phyloP scores from a whole-genome alignment of 257 asterid species.

The Nicotiana otophora region DNA sequence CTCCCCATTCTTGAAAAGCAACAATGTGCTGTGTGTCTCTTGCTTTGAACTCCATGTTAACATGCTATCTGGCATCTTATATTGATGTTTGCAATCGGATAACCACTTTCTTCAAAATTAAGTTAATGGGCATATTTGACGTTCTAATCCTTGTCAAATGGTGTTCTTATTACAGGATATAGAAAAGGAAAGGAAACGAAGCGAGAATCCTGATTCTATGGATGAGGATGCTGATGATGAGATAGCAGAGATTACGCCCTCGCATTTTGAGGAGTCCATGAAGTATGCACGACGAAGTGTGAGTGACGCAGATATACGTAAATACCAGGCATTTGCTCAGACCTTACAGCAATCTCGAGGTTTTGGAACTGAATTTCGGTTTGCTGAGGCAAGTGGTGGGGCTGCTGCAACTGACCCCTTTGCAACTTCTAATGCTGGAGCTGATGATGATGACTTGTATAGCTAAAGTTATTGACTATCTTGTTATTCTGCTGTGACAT shows the following conservation, averaged over 20 bases:
- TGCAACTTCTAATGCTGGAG: constrained; percentile 39
- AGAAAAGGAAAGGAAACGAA: constrained; percentile 42
- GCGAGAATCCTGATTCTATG: constrained; percentile 42
- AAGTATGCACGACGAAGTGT: constrained; percentile 62
- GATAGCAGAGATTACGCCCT: constrained; percentile 49
- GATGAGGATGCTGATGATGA: constrained; percentile 55
- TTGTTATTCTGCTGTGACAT: constrained; percentile 4
- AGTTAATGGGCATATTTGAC: background rate
- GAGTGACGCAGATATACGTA: constrained; percentile 69
- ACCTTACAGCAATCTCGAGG: constrained; percentile 65
- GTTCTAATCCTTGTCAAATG: background rate
- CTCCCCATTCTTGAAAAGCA: background rate
- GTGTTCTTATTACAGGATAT: constrained; percentile 36
- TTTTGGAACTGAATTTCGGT: constrained; percentile 60
- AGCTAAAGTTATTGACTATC: constrained; percentile 16
- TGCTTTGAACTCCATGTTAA: background rate
- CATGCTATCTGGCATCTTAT: background rate
- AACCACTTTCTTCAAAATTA: background rate
- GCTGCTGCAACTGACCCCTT: constrained; percentile 42
- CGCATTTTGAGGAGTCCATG: constrained; percentile 70
- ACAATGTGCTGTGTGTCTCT: background rate
- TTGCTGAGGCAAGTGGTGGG: constrained; percentile 33
- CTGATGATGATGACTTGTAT: constrained; percentile 57
- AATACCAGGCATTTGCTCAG: constrained; percentile 65
- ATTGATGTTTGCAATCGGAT: background rate